Conservation (phyloP, 2,329 filamentous ascomycete species). For the Fusarium verticillioides region DNA sequence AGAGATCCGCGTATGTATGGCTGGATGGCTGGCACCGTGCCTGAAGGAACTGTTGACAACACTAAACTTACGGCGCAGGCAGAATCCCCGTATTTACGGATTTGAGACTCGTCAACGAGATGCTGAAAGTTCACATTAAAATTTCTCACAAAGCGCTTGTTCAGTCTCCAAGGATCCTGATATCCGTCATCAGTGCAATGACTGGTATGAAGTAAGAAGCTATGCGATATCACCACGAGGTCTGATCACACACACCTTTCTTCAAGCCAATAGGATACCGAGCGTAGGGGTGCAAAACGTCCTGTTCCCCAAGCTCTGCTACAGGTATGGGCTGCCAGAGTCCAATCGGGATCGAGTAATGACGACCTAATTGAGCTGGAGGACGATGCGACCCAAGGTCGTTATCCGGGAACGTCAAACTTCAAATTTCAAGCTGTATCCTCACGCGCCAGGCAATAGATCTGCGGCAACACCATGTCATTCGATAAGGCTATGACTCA, state of each 20-base stretch:
- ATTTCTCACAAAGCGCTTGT: not conserved
- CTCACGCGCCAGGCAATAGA: not conserved
- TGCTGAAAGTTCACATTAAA: not conserved
- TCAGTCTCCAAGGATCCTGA: not conserved
- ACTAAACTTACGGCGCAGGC: not conserved
- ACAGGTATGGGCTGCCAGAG: not conserved
- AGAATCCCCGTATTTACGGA: not conserved
- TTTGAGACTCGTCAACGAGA: not conserved
- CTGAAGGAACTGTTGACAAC: not conserved
- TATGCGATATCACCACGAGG: conserved; percentile 20
- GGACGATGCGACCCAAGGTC: conserved; percentile 5
- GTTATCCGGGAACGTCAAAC: conserved; percentile 18
- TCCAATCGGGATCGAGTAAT: conserved; percentile 28
- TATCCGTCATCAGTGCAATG: not conserved
- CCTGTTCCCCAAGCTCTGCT: conserved; percentile 19
- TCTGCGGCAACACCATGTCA: not conserved
- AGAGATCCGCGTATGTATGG: conserved; percentile 24
- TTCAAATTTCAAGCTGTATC: not conserved
- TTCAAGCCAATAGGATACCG: conserved; percentile 24
- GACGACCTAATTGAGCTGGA: conserved; percentile 12
- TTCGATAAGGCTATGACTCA: not conserved
- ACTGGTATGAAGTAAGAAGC: conserved; percentile 6
- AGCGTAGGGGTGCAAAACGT: conserved; percentile 10
- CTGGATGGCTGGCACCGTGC: not conserved
- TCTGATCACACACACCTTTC: conserved; percentile 29